Base-by-base conservation (phyloP, 495 filamentous ascomycete species). In the Aspergillus panamensis region DNA sequence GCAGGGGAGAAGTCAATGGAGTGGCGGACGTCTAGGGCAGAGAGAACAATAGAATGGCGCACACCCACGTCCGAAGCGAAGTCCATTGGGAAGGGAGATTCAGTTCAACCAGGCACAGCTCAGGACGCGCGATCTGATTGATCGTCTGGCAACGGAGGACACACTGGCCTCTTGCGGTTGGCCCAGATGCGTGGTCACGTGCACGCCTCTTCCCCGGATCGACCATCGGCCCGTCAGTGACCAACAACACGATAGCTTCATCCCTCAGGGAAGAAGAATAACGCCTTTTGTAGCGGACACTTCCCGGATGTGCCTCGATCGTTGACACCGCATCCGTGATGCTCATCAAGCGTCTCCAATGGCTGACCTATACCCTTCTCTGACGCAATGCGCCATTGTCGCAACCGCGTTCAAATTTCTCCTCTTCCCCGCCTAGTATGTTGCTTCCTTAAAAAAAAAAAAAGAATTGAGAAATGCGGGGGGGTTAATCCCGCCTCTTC, bases 401-500 rank as follows among this genome's bases (percentile, higher is more conserved):
- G 89, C 92, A 48, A 87, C 90, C 9, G 94, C 93, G 20, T 84
- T 98, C 67, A 98, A 97, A 76, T 77, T 96, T 53, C 84, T 98
- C 42, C 83, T 98, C 35, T 95, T 96, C 71, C 94, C 94, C 17
- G 90, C 94, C 61, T 98, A 98, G 94, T 98, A 82, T 67, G 91
- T 81, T 21, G 31, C 19, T 20, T 33, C 17, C 43, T 31, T 35
- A 20, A 20, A 20, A 45, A 20, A 20, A 44, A 45, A 20, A 20
- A 45, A 19, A 20, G n/a, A 45, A 19, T 12, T 3, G 16, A 9
- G 16, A 44, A 19, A n/a, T n/a, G 42, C 13, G 16, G 19, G 19
- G 42, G 2, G 10, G 16, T n/a, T n/a, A 44, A 19, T n/a, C n/a
- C 44, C 19, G 51, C 29, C 39, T 51, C 19, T 19, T 57, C 25